phyloP scores from a whole-genome alignment of 805 yeast species.

The Priceomyces castillae region DNA sequence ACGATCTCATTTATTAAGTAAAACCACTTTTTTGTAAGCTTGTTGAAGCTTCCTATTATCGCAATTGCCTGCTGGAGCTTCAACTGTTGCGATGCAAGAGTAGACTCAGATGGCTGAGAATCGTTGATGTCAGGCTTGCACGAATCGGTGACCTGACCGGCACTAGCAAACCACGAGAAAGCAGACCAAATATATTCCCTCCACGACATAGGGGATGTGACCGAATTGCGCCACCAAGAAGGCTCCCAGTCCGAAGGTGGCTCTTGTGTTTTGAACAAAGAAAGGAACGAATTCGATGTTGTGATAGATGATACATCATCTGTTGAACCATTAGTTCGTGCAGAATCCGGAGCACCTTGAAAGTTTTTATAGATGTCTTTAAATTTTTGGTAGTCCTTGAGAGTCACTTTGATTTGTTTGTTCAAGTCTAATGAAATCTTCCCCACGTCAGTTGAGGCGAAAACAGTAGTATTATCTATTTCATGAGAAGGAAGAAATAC shows the following conservation, averaged over 20 bases:
- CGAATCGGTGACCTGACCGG: slow-evolving; percentile 51
- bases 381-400: slow-evolving; percentile 37
- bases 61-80: slow-evolving; percentile 18
- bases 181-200: slow-evolving; percentile 64
- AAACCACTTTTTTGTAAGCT: slow-evolving; percentile 38
- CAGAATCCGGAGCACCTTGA: slow-evolving; percentile 6
- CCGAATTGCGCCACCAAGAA: slow-evolving; percentile 41
- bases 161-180: slow-evolving; percentile 84
- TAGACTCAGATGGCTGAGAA: not conserved
- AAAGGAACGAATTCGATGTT: slow-evolving; percentile 24
- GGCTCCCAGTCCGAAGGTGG: slow-evolving; percentile 23
- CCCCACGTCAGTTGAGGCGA: slow-evolving; percentile 8
- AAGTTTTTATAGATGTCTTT: slow-evolving; percentile 28
- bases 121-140: slow-evolving; percentile 7
- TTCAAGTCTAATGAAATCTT: slow-evolving; percentile 10
- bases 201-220: slow-evolving; percentile 53
- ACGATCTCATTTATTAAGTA: slow-evolving; percentile 34
- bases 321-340: slow-evolving; percentile 15
- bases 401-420: slow-evolving; percentile 26
- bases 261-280: slow-evolving; percentile 11
- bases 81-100: slow-evolving; percentile 4
- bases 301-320: slow-evolving; percentile 31
- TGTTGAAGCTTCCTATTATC: slow-evolving; percentile 39
- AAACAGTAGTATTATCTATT: slow-evolving; percentile 14
- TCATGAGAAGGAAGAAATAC: slow-evolving; percentile 22